Conservation (phyloP, 306 rosid genomes). For the Acacia melanoxylon region DNA sequence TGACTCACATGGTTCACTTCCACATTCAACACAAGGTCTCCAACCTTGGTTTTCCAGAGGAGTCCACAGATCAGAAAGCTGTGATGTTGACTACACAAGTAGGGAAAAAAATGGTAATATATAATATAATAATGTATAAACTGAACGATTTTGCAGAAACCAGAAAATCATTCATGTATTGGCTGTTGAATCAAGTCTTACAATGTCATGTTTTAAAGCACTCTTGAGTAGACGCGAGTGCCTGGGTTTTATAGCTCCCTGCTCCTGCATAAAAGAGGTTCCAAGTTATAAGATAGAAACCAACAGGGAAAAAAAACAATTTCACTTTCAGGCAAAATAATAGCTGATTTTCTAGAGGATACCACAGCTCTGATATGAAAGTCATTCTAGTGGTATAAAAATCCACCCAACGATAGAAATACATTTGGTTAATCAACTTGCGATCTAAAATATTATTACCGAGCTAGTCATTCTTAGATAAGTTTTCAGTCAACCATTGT, state of each 20-base stretch:
- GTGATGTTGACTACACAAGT: constrained; percentile 51
- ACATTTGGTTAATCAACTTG: not conserved
- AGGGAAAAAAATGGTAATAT: constrained; percentile 16
- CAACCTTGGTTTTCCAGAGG: constrained; percentile 71
- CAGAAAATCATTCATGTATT: constrained; percentile 23
- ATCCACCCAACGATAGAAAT: not conserved
- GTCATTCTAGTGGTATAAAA: too few relatives aligned
- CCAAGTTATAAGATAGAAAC: constrained; percentile 21
- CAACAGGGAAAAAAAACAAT: not conserved
- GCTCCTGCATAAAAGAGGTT: constrained; percentile 55
- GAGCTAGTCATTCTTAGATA: constrained; percentile 6
- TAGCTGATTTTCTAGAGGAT: too few relatives aligned
- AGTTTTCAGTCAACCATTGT: constrained; percentile 26
- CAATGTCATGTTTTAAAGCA: constrained; percentile 75
- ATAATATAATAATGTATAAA: not conserved
- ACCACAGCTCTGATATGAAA: too few relatives aligned
- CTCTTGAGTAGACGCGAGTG: constrained; percentile 81
- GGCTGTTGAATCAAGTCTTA: constrained; percentile 48
- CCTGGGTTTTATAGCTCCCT: constrained; percentile 75
- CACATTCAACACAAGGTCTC: constrained; percentile 62
- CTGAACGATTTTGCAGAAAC: not conserved
- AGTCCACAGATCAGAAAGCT: constrained; percentile 68
- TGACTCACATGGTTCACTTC: constrained; percentile 57
- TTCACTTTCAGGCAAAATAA: too few relatives aligned
- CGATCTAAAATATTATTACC: constrained; percentile 18